Percentiles rank a stretch among this genome's conserved stretches.
Evolutionary conservation across 129 eudicot genomes (phyloP).

Genomic region (Centaurea solstitialis): DNA sequence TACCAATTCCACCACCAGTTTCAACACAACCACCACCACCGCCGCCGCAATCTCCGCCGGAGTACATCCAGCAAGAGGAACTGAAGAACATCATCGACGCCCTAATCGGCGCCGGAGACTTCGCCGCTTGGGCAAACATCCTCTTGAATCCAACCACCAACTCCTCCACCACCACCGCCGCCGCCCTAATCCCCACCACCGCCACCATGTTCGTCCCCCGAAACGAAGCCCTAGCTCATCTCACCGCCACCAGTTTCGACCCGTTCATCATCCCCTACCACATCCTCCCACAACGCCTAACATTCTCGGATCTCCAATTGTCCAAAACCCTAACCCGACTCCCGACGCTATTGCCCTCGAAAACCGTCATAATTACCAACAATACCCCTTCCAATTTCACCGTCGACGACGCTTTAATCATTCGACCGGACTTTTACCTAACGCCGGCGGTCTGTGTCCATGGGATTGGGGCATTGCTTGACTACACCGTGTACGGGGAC

Average conservation of each 20-base stretch:
- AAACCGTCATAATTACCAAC: slow-evolving; percentile 49
- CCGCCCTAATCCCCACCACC: slow-evolving; percentile 25
- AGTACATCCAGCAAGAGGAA: slow-evolving; percentile 37
- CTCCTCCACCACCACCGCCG: slow-evolving; percentile 43
- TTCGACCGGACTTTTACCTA: slow-evolving; percentile 55
- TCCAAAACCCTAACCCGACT: slow-evolving; percentile 47
- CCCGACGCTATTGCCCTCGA: slow-evolving; percentile 58
- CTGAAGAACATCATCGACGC: slow-evolving; percentile 62
- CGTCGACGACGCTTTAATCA: slow-evolving; percentile 48
- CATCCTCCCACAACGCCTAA: slow-evolving; percentile 61
- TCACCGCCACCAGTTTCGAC: slow-evolving; percentile 45
- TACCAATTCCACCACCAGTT: slow-evolving; percentile 6
- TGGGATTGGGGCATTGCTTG: slow-evolving; percentile 42
- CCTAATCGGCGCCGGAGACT: slow-evolving; percentile 55
- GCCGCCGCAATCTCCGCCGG: slow-evolving; percentile 9
- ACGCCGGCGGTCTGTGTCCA: slow-evolving; percentile 45
- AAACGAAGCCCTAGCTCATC: slow-evolving; percentile 38
- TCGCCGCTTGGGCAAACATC: slow-evolving; percentile 54
- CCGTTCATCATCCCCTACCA: slow-evolving; percentile 66
- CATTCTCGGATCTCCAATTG: slow-evolving; percentile 50
- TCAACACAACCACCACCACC: no score
- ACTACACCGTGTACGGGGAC: slow-evolving; percentile 40
- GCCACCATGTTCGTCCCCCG: slow-evolving; percentile 65
- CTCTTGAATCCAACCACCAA: slow-evolving; percentile 40
- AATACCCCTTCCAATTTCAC: slow-evolving; percentile 46